These are phyloP conservation scores for Sporothrix humicola DNA, from an alignment of 2,329 filamentous ascomycete genomes.

Conservation along the genomic window DNA sequence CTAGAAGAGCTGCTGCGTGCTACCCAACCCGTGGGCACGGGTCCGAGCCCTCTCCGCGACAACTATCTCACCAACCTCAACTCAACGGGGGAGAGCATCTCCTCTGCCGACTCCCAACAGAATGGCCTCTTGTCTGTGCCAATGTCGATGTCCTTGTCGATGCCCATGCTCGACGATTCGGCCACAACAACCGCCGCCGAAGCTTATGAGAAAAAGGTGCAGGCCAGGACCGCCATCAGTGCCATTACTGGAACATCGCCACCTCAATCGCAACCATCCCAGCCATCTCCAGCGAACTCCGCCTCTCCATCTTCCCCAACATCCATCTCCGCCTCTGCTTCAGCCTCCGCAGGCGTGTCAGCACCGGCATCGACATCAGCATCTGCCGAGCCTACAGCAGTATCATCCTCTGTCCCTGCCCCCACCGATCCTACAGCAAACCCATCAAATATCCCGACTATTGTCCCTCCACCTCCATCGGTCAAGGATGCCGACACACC, in stretches of 20 bases:
- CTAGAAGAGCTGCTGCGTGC: constrained; percentile 22
- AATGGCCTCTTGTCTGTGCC: not conserved
- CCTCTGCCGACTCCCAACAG: not conserved
- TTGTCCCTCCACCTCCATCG: not conserved
- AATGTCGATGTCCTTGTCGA: not conserved
- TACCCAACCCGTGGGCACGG: not conserved
- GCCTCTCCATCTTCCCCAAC: not conserved
- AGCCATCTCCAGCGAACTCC: not conserved
- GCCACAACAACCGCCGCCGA: constrained; percentile 12
- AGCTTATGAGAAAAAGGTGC: not conserved
- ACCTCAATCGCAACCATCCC: not conserved
- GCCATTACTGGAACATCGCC: not conserved
- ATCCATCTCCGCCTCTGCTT: not conserved
- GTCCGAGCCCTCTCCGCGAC: not conserved
- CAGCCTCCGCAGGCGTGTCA: not conserved
- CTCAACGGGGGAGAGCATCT: not conserved
- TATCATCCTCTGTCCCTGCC: not conserved
- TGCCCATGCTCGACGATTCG: constrained; percentile 10
- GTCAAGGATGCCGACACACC: constrained; percentile 8
- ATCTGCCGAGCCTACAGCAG: not conserved
- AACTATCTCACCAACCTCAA: not conserved
- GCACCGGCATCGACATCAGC: not conserved
- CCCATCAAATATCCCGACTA: not conserved
- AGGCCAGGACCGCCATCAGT: not conserved
- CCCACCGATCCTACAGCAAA: not conserved